These are phyloP conservation scores for Capronia americana DNA, from an alignment of 2,329 filamentous ascomycete species.

Conservation along the genomic window DNA sequence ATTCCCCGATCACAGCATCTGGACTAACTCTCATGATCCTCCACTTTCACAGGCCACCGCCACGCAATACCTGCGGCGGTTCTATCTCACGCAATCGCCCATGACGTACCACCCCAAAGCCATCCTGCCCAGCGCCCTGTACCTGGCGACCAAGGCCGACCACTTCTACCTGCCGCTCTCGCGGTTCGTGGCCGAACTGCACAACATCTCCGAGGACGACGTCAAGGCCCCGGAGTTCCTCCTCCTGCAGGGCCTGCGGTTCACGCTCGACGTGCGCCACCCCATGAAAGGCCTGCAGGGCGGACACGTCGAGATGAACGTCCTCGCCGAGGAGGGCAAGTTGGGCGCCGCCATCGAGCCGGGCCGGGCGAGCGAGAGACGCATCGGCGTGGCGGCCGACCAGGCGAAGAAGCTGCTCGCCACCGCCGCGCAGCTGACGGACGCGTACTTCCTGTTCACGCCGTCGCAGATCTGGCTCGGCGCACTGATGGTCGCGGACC, in stretches of 20 bases:
- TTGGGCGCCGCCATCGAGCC: slow-evolving; percentile 38
- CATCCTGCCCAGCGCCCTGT: slow-evolving; percentile 87
- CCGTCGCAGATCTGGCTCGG: slow-evolving; percentile 93
- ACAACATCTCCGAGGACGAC: slow-evolving; percentile 75
- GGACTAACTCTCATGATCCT: neutral
- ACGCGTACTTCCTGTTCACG: slow-evolving; percentile 96
- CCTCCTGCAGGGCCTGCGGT: slow-evolving; percentile 87
- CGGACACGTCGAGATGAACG: slow-evolving; percentile 77
- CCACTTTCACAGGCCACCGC: slow-evolving; percentile 69
- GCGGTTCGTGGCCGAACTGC: slow-evolving; percentile 72
- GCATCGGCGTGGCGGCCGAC: slow-evolving; percentile 70
- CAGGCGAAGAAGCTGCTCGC: slow-evolving; percentile 76
- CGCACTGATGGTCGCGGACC: slow-evolving; percentile 76
- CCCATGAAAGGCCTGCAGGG: slow-evolving; percentile 89
- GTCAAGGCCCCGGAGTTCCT: slow-evolving; percentile 92
- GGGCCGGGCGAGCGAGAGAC: slow-evolving; percentile 42
- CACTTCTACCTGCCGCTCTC: slow-evolving; percentile 74
- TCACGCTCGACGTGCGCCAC: slow-evolving; percentile 91
- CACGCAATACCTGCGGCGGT: slow-evolving; percentile 87
- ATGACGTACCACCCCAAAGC: slow-evolving; percentile 95
- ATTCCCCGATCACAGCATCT: neutral
- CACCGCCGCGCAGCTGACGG: slow-evolving; percentile 81
- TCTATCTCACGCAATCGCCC: slow-evolving; percentile 93
- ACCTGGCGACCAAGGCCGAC: slow-evolving; percentile 92
- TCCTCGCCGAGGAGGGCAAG: slow-evolving; percentile 63